Conservation (phyloP, 1,284 basidiomycete species). For the Apiotrichum gamsii region DNA sequence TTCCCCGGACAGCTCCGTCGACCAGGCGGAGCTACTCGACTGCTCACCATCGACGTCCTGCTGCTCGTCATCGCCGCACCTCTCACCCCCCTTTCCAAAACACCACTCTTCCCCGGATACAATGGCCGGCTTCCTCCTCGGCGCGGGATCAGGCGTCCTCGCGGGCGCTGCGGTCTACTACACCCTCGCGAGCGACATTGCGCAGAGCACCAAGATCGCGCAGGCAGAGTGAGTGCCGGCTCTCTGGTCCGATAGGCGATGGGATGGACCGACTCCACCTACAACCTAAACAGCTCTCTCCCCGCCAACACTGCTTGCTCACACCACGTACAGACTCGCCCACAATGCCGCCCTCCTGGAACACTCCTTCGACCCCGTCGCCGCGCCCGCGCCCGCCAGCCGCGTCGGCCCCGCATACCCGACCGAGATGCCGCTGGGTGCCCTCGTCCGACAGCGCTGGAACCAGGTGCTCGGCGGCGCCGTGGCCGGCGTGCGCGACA, state of each 20-base stretch:
- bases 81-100: background rate
- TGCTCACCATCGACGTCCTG: background rate
- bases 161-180: conserved; percentile 45
- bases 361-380: conserved; percentile 26
- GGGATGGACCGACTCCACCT: no score
- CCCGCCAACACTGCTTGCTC: background rate
- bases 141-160: conserved; percentile 37
- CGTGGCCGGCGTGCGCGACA: conserved; percentile 20
- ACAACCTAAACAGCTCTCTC: no score
- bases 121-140: conserved; percentile 43
- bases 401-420: conserved; percentile 26
- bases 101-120: background rate
- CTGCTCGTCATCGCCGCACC: background rate
- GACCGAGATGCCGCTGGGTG: conserved; percentile 21
- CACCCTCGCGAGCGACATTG: conserved; percentile 33
- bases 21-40: no score
- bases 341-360: conserved; percentile 17
- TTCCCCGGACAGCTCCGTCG: background rate
- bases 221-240: conserved; percentile 32
- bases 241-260: background rate
- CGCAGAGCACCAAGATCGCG: conserved; percentile 21
- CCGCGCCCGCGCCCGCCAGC: conserved; percentile 25
- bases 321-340: background rate
- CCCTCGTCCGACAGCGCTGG: conserved; percentile 33
- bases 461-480: conserved; percentile 28